Evolutionary conservation across 768 basidiomycete species (phyloP), one percentile per base, ranked within the genome.

Genomic region (Lactifluus rugatus): DNA sequence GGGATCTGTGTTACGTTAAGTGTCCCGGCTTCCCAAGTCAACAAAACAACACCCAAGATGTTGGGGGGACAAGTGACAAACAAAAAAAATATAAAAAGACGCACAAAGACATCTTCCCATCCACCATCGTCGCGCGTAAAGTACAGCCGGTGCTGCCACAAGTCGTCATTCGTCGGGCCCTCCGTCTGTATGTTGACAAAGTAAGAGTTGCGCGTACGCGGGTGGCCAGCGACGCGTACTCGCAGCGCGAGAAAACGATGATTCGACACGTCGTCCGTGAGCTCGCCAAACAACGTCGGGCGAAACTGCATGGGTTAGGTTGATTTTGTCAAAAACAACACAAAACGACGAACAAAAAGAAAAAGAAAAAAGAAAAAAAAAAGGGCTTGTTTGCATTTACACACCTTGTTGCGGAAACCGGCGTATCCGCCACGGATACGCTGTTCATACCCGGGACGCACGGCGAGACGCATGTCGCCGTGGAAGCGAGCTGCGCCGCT

Each of bases 141-240:
- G 71, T 81, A 89, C n/a, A 98, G 75, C 34, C 90, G 80, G 64
- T 97, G 93, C 68, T 96, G 95, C 85, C 89, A 98, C n/a, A 98
- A 74, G 68, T 95, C 92, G 37, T 83, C 86, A 50, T 83, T 79
- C 49, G 89, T 76, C 45, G 82, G 78, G 0, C 89, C 87, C 52
- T 92, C 87, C 2, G 93, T 95, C 70, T 96, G 93, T 47, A 97
- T 74, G 71, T 98, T 97, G 48, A 92, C 87, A 64, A 87, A 94
- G 76, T 93, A 97, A n/a, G 89, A 84, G 63, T 82, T 82, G 61
- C 83, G 81, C 42, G 87, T 87, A 41, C 81, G 77, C 21, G 84
- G 82, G 62, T 90, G 82, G 2, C 93, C 94, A 25, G 79, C 79
- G 58, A 85, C 80, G 16, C 89, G 84, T 11, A 96, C 72, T 4